These are phyloP conservation scores for Lolium multiflorum DNA, from an alignment of 176 grass and related monocot species.

Conservation along the genomic window DNA sequence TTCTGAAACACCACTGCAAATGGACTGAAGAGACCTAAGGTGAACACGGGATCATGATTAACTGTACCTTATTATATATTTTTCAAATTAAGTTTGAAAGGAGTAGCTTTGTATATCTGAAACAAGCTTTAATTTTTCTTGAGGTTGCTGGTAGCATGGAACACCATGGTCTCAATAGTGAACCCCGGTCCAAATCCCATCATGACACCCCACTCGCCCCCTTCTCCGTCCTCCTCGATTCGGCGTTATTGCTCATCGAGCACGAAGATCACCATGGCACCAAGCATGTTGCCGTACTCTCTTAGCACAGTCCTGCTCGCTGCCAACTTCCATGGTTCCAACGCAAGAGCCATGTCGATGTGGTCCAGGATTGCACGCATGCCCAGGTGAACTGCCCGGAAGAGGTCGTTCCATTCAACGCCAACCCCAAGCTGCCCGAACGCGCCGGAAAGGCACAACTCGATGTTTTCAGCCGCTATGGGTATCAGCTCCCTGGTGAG, in stretches of 20 bases:
- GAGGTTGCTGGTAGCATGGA: too few species aligned
- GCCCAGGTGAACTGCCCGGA: background rate
- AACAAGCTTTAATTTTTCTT: too few species aligned
- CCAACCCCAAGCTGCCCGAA: background rate
- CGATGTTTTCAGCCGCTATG: background rate
- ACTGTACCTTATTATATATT: too few species aligned
- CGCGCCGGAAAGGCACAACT: background rate
- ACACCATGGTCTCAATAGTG: too few species aligned
- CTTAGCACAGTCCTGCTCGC: background rate
- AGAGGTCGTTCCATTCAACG: background rate
- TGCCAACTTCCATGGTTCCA: background rate
- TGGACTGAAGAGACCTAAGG: too few species aligned
- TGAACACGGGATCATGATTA: too few species aligned
- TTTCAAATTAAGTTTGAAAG: too few species aligned
- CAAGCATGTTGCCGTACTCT: background rate
- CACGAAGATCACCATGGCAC: background rate
- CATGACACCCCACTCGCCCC: background rate
- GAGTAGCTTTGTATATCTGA: too few species aligned
- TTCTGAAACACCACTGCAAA: too few species aligned
- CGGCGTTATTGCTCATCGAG: background rate
- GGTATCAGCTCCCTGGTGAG: background rate
- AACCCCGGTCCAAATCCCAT: background rate
- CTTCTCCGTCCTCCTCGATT: background rate
- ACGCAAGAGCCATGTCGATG: background rate
- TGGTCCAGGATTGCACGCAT: background rate